phyloP scores from a whole-genome alignment of 768 basidiomycete species.

The Russula earlei region DNA sequence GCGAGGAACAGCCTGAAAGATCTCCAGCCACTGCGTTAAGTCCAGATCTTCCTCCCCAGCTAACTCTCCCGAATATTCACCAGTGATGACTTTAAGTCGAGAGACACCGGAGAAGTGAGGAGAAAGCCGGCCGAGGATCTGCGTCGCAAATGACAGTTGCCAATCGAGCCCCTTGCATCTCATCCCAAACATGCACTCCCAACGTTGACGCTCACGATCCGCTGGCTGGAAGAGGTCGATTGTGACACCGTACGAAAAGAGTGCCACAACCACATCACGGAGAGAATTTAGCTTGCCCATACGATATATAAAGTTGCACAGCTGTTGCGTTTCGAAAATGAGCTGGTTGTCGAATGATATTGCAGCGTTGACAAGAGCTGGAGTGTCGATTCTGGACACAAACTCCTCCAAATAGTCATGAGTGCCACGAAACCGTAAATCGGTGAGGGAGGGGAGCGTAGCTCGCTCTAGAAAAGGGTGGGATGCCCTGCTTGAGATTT shows the following conservation, averaged over 20 bases:
- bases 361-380: not conserved
- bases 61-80: no score
- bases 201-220: no score
- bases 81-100: not conserved
- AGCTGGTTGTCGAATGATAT: not conserved
- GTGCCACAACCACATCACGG: not conserved
- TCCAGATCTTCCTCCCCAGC: not conserved
- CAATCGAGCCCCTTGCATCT: not conserved
- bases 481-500: no score
- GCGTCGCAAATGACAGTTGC: not conserved
- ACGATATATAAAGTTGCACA: not conserved
- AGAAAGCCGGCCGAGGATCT: not conserved
- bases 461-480: not conserved
- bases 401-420: constrained; percentile 5
- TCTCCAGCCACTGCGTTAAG: not conserved
- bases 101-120: not conserved
- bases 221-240: not conserved
- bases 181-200: no score
- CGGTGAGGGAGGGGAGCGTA: not conserved
- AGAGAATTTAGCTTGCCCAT: not conserved
- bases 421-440: not conserved
- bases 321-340: not conserved
- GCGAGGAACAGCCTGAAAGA: not conserved
- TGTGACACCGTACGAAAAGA: not conserved
- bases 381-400: not conserved